These are phyloP conservation scores for Plantago coronopus DNA, from an alignment of 305 asterid species.

Conservation along the genomic window DNA sequence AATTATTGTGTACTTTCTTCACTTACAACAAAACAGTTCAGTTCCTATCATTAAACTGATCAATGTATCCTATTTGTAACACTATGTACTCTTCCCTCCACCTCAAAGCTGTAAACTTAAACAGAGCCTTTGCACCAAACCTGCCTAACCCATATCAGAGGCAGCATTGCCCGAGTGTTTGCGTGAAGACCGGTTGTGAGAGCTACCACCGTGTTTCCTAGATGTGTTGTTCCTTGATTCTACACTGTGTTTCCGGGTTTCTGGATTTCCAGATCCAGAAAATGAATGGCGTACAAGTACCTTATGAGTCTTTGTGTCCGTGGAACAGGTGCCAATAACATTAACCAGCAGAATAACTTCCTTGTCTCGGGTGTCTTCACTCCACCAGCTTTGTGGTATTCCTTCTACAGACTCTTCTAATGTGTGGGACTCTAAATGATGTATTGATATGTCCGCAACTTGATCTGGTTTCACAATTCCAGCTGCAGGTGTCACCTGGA, in stretches of 20 bases:
- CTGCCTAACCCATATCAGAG: constrained; percentile 1
- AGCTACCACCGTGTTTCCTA: constrained; percentile 42
- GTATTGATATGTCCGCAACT: constrained; percentile 54
- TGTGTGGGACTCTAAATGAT: constrained; percentile 63
- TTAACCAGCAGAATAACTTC: constrained; percentile 61
- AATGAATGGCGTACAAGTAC: constrained; percentile 41
- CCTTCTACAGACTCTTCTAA: constrained; percentile 63
- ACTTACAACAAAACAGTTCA: background rate
- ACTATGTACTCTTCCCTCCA: background rate
- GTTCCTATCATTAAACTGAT: constrained; percentile 7
- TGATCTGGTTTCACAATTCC: constrained; percentile 74
- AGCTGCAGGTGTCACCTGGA: constrained; percentile 75
- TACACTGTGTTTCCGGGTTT: too few species aligned
- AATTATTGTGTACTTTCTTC: background rate
- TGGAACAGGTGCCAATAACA: constrained; percentile 54
- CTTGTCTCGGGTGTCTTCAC: constrained; percentile 75
- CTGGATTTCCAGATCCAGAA: constrained; percentile 26
- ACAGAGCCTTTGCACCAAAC: constrained; percentile 4
- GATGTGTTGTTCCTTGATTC: constrained; percentile 42
- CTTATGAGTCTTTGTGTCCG: constrained; percentile 42
- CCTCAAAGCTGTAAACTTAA: background rate
- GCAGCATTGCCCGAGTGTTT: constrained; percentile 6
- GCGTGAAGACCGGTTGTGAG: constrained; percentile 35
- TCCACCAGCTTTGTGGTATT: constrained; percentile 83
- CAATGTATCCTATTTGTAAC: constrained; percentile 2